A percentile compares a stretch with the other conserved stretches of the same genome.
phyloP scores from a whole-genome alignment of 2,329 filamentous ascomycete genomes.

The Ophiostoma tasmaniense region DNA sequence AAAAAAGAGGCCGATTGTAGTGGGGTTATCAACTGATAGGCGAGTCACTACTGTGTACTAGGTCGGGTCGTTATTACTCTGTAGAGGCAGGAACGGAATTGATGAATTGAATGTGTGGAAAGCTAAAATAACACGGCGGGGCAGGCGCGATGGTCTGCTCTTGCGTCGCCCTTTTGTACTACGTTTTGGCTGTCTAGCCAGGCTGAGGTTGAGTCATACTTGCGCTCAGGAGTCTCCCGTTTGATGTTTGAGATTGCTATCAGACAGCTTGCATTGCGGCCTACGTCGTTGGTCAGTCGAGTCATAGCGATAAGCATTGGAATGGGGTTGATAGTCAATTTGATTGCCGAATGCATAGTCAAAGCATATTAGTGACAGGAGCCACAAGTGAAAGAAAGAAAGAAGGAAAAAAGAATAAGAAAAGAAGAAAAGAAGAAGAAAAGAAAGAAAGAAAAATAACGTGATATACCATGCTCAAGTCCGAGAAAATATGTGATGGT shows the following conservation, averaged over 20 bases:
- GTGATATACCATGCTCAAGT: neutral
- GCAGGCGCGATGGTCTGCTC: constrained; percentile 2
- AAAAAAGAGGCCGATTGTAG: constrained; percentile 3
- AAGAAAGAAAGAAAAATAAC: neutral
- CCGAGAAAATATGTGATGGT: neutral
- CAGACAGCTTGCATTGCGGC: neutral
- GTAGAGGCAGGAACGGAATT: constrained; percentile 5
- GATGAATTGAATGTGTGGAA: neutral
- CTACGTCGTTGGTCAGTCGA: neutral
- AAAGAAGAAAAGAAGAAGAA: neutral
- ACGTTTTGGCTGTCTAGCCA: neutral
- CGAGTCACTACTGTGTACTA: neutral
- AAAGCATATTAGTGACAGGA: neutral
- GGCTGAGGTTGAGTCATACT: neutral
- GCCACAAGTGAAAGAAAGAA: neutral
- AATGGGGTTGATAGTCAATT: neutral
- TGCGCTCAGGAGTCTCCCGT: neutral
- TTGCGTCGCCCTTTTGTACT: constrained; percentile 6
- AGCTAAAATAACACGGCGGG: constrained; percentile 3
- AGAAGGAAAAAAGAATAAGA: neutral
- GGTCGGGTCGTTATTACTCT: no score
- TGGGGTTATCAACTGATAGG: constrained; percentile 9
- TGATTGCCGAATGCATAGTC: neutral
- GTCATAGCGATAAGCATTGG: neutral
- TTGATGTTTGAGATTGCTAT: neutral